Conservation (phyloP, 371 early-diverging fungal genomes). For the Mucor irregularis region DNA sequence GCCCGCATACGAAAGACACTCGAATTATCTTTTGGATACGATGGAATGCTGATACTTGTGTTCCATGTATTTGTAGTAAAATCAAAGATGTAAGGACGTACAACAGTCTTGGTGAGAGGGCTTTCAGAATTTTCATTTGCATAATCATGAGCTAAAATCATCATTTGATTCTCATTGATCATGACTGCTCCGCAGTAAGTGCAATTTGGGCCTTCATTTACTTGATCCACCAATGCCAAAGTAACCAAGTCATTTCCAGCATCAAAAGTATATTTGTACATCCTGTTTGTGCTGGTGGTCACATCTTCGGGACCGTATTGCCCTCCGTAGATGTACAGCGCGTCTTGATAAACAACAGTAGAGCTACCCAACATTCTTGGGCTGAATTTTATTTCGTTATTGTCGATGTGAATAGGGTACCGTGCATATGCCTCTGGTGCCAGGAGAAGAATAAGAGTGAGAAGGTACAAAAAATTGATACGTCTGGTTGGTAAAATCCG, state of each 20-base stretch:
- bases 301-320: not conserved
- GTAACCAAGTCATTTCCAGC: not conserved
- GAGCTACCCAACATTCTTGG: not conserved
- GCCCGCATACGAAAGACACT: not conserved
- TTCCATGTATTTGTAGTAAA: not conserved
- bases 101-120: not conserved
- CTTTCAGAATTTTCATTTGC: not conserved
- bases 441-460: too few relatives aligned
- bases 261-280: not conserved
- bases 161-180: not conserved
- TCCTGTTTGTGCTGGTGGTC: not conserved
- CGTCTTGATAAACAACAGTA: not conserved
- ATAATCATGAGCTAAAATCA: not conserved
- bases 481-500: too few relatives aligned
- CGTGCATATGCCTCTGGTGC: too few relatives aligned
- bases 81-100: slow-evolving; percentile 2
- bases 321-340: slow-evolving; percentile 8
- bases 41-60: not conserved
- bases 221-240: not conserved
- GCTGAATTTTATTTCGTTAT: not conserved
- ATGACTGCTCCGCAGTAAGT: not conserved
- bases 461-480: too few relatives aligned
- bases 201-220: not conserved
- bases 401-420: not conserved
- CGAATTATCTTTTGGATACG: not conserved